Conservation (phyloP, 2,329 filamentous ascomycete genomes). For the Bisporella sp. region DNA sequence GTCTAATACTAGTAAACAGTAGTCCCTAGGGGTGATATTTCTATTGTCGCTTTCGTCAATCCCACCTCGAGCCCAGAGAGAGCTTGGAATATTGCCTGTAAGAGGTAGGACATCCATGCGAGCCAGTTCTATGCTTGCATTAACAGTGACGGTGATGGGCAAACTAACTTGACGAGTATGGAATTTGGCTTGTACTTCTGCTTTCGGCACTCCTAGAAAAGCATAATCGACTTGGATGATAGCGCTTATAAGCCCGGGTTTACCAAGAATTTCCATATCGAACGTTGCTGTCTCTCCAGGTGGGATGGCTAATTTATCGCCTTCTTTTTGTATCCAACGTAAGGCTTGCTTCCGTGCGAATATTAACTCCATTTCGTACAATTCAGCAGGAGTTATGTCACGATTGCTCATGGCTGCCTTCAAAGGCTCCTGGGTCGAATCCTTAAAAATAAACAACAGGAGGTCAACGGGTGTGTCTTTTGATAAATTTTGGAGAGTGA, state of each 20-base stretch:
- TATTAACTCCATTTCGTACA: constrained; percentile 81
- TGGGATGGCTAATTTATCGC: constrained; percentile 51
- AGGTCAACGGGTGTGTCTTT: constrained; percentile 68
- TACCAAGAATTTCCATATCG: constrained; percentile 78
- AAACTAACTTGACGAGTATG: constrained; percentile 78
- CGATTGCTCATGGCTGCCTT: constrained; percentile 69
- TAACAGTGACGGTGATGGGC: constrained; percentile 82
- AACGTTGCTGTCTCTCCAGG: constrained; percentile 65
- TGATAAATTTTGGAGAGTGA: constrained; percentile 76
- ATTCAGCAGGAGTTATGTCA: constrained; percentile 68
- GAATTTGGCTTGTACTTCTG: constrained; percentile 65
- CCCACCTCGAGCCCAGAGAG: constrained; percentile 45
- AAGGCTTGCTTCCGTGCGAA: constrained; percentile 68
- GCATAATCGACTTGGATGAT: constrained; percentile 83
- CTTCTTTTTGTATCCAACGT: constrained; percentile 43
- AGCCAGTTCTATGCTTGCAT: constrained; percentile 78
- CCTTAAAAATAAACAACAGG: constrained; percentile 80
- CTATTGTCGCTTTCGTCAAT: constrained; percentile 17
- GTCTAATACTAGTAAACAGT: constrained; percentile 76
- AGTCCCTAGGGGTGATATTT: constrained; percentile 48
- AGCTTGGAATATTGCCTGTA: constrained; percentile 54
- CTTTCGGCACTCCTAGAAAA: constrained; percentile 62
- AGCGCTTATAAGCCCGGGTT: constrained; percentile 74
- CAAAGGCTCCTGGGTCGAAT: constrained; percentile 74
- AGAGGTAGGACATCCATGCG: constrained; percentile 75